Evolutionary conservation across 1,284 basidiomycete species (phyloP).

Genomic region (Moniliella sp.): DNA sequence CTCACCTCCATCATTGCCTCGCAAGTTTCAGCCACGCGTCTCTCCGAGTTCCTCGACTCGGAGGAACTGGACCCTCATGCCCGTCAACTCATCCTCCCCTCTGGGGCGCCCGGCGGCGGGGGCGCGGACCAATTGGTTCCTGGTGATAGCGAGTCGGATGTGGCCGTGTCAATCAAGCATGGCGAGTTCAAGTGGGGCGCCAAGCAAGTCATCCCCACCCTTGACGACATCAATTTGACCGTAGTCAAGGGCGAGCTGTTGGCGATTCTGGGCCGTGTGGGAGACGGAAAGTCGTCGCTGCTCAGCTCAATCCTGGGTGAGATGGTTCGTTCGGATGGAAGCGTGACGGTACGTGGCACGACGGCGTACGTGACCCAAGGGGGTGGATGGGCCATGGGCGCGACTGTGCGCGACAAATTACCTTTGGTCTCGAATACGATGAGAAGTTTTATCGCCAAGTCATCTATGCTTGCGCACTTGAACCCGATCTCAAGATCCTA

Average conservation of each 20-base stretch:
- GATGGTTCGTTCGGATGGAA: constrained; percentile 57
- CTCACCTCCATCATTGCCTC: constrained; percentile 45
- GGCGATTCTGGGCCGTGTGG: constrained; percentile 67
- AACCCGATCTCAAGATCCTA: constrained; percentile 55
- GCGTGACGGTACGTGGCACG: constrained; percentile 47
- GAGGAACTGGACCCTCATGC: constrained; percentile 62
- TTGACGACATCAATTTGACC: constrained; percentile 55
- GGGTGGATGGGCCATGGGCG: constrained; percentile 56
- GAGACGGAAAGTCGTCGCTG: constrained; percentile 54
- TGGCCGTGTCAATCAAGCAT: constrained; percentile 42
- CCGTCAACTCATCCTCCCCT: constrained; percentile 2
- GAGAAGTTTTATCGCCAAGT: constrained; percentile 38
- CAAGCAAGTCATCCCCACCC: constrained; percentile 41
- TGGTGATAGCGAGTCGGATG: no score
- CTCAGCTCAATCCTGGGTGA: constrained; percentile 51
- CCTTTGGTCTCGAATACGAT: constrained; percentile 66
- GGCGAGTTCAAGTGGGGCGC: constrained; percentile 46
- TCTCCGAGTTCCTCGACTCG: constrained; percentile 54
- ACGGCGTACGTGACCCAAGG: constrained; percentile 76
- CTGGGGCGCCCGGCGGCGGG: no score
- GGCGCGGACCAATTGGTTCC: no score
- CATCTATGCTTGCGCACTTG: constrained; percentile 56
- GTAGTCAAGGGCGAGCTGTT: constrained; percentile 68
- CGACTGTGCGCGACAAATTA: constrained; percentile 10
- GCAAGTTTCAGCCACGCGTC: constrained; percentile 58